Base-by-base conservation (phyloP, 1,284 basidiomycete genomes). In the Naganishia liquefaciens region DNA sequence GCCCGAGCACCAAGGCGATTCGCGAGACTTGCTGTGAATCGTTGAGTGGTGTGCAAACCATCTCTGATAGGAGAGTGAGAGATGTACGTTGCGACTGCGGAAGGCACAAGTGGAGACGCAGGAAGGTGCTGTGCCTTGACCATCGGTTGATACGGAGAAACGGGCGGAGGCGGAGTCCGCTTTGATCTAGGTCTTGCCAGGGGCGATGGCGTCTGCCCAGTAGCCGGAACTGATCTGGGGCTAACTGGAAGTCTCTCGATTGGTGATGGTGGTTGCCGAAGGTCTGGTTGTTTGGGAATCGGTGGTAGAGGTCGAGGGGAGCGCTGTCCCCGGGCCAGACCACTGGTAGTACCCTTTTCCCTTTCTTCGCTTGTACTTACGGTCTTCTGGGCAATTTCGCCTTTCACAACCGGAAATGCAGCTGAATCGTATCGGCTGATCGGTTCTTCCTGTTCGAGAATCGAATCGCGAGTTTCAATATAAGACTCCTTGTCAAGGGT, bases 161-260 rank as follows among this genome's bases (percentile, higher is more conserved):
- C 54, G 60, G 30, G n/a, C 19, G 52, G 57, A 46, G 50, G 54
- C 39, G 54, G 71, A 64, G 54, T 44, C 54, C 54, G 66, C 54
- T 74, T 68, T 46, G 62, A 70, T 73, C 2, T 37, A 3, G 63
- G 65, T 60, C 60, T 66, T 62, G 53, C 63, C 67, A 60, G 63
- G 65, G 66, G 30, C 70, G 68, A 51, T 65, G 65, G 57, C 44
- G 25, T 3, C 3, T 60, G 13, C 11, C 68, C 70, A 43, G 72
- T 68, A 54, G 87, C 81, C 60, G 85, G 79, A 72, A 88, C 86
- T 72, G 88, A 87, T 68, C 69, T 85, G 83, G 39, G 87, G 84
- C 72, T 87, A 83, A 52, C 80, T 1, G 3, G 33, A 37, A 37
- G 33, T 37, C 33, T 37, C 4, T 7, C 13, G 33, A 37, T 37